Evolutionary conservation across 371 early-diverging fungal genomes (phyloP).

Genomic region (Mucor mucedo): DNA sequence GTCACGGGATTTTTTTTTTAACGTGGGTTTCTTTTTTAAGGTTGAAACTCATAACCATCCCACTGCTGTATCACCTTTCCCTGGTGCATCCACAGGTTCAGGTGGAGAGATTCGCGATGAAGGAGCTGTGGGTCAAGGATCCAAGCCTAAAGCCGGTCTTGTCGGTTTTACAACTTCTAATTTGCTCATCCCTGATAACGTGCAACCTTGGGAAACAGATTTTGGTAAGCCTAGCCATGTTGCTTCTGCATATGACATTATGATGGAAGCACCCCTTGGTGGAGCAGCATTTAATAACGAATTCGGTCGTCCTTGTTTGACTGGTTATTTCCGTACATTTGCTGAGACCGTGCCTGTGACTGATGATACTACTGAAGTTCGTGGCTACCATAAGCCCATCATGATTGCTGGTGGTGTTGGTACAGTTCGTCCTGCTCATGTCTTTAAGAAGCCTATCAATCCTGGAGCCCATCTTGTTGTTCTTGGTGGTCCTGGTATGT

Average conservation of each 20-base stretch:
- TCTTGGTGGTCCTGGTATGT: constrained; percentile 95
- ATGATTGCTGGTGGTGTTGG: constrained; percentile 99
- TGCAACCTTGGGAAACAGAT: constrained; percentile 93
- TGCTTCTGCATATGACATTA: constrained; percentile 92
- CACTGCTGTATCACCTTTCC: constrained; percentile 96
- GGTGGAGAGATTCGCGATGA: constrained; percentile 99
- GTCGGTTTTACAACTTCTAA: constrained; percentile 94
- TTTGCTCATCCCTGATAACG: constrained; percentile 85
- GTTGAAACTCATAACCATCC: constrained; percentile 99
- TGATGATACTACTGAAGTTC: constrained; percentile 63
- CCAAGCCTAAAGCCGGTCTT: constrained; percentile 93
- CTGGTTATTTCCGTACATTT: constrained; percentile 97
- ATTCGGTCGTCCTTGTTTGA: constrained; percentile 94
- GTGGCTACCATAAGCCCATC: constrained; percentile 98
- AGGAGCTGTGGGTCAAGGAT: constrained; percentile 95
- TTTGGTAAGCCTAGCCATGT: constrained; percentile 89
- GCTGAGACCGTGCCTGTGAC: constrained; percentile 69
- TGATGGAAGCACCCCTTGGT: constrained; percentile 96
- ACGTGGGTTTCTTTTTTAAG: constrained; percentile 24
- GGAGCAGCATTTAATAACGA: constrained; percentile 98
- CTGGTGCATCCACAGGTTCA: constrained; percentile 93
- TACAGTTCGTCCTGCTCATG: constrained; percentile 84
- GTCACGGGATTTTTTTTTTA: not conserved
- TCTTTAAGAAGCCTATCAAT: constrained; percentile 81
- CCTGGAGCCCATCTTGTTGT: constrained; percentile 88